Conservation (phyloP, 257 asterid species). For the Verbena officinalis region DNA sequence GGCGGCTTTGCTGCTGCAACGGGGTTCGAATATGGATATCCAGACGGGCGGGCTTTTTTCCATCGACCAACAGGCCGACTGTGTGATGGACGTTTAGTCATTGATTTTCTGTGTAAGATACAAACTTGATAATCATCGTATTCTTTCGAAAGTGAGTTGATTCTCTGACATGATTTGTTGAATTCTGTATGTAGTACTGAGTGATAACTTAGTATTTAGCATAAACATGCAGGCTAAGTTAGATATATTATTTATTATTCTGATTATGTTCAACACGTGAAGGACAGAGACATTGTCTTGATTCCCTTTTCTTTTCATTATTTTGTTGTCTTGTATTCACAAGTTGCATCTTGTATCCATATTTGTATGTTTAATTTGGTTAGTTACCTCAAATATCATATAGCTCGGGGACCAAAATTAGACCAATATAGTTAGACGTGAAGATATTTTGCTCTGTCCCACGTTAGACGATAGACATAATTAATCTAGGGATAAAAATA, state of each 20-base stretch:
- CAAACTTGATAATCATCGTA: neutral
- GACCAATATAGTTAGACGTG: too few species aligned
- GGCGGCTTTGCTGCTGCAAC: constrained; percentile 41
- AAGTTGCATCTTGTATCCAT: constrained; percentile 4
- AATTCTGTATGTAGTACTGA: neutral
- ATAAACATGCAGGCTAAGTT: neutral
- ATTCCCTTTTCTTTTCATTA: neutral
- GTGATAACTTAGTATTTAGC: constrained; percentile 15
- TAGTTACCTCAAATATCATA: too few species aligned
- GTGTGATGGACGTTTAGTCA: constrained; percentile 47
- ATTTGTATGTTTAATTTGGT: neutral
- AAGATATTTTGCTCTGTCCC: too few species aligned
- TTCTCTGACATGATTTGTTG: neutral
- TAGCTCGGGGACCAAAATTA: too few species aligned
- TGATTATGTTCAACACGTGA: neutral
- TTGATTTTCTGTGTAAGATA: constrained; percentile 53
- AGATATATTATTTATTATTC: neutral
- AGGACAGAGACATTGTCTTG: neutral
- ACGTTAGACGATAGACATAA: too few species aligned
- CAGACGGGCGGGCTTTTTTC: constrained; percentile 42
- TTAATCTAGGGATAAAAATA: too few species aligned
- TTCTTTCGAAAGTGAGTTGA: neutral
- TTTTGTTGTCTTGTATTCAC: neutral
- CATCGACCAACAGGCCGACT: constrained; percentile 43
- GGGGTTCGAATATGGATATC: constrained; percentile 45